Evolutionary conservation across 306 rosid species (phyloP).

Genomic region (Lablab purpureus): DNA sequence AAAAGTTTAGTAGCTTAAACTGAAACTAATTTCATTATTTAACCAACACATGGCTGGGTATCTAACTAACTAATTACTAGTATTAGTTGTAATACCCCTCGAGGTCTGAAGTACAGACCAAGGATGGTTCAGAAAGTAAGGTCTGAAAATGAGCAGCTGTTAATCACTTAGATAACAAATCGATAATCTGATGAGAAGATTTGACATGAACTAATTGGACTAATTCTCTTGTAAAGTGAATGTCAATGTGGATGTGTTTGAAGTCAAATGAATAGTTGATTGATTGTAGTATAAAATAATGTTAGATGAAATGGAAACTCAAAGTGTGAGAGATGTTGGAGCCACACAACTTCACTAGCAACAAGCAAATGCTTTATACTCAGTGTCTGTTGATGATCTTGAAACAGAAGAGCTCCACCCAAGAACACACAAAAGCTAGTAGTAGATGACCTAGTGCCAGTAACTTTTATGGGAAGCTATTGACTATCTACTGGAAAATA

Average conservation of each 20-base stretch:
- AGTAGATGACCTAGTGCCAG: too few species aligned
- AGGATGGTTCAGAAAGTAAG: not conserved
- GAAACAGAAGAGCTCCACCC: not conserved
- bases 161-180: conserved; percentile 1
- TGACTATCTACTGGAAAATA: too few species aligned
- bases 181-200: not conserved
- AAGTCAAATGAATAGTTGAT: not conserved
- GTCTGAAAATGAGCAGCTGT: not conserved
- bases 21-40: not conserved
- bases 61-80: not conserved
- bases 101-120: not conserved
- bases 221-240: not conserved
- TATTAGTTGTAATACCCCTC: too few species aligned
- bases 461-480: too few species aligned
- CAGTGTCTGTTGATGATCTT: not conserved
- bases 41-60: not conserved
- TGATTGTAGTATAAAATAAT: not conserved
- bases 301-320: not conserved
- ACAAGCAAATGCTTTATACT: not conserved
- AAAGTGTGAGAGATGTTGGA: not conserved
- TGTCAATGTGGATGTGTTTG: not conserved
- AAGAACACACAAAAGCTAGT: too few species aligned
- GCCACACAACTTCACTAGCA: not conserved
- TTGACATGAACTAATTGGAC: not conserved
- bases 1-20: not conserved